phyloP scores from a whole-genome alignment of 805 yeast species.

The Yamadazyma laniorum region DNA sequence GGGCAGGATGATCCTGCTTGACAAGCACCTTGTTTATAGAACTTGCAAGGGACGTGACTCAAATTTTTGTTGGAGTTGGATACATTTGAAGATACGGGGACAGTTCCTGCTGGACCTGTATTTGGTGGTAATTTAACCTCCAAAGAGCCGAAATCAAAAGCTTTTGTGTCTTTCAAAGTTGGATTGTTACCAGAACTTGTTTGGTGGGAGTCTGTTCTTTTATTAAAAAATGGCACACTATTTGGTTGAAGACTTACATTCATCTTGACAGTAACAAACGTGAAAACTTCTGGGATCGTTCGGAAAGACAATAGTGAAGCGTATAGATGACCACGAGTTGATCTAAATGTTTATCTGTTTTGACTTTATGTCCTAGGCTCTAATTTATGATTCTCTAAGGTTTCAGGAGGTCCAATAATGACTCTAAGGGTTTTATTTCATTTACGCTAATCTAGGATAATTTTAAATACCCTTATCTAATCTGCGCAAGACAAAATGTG shows the following conservation, averaged over 20 bases:
- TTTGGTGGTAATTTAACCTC: conserved; percentile 31
- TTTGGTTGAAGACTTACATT: conserved; percentile 11
- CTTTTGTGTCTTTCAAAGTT: conserved; percentile 11
- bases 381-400: too few species aligned
- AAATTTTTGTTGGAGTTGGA: conserved; percentile 46
- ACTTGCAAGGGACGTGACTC: conserved; percentile 96
- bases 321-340: too few species aligned
- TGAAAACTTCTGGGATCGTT: too few species aligned
- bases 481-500: conserved; percentile 1
- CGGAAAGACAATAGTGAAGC: too few species aligned
- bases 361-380: too few species aligned
- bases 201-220: not conserved
- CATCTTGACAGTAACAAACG: conserved; percentile 10
- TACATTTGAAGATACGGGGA: conserved; percentile 14
- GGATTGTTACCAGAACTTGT: not conserved
- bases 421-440: not conserved
- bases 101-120: conserved; percentile 35
- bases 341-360: too few species aligned
- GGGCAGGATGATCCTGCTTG: conserved; percentile 95
- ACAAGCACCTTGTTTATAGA: conserved; percentile 87
- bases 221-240: conserved; percentile 4
- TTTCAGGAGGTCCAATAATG: not conserved
- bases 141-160: conserved; percentile 16
- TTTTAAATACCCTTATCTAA: conserved; percentile 10
- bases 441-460: not conserved